phyloP scores from a whole-genome alignment of 352 stramenopile genomes.

The Globisporangium takayamanum region DNA sequence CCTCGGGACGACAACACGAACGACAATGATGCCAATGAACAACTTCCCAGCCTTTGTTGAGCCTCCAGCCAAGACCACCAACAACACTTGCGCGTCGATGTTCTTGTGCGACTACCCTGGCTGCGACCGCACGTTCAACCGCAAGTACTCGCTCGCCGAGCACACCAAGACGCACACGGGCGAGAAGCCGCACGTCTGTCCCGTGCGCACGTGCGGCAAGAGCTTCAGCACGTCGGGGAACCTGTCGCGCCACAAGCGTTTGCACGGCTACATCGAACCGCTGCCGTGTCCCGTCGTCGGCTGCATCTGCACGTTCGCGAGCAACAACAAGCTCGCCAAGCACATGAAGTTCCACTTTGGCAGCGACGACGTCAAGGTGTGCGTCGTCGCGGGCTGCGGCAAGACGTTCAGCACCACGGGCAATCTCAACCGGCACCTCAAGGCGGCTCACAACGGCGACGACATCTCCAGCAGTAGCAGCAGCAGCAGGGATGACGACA shows the following conservation, averaged over 20 bases:
- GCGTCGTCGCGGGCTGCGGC: conserved; percentile 24
- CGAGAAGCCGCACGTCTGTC: conserved; percentile 44
- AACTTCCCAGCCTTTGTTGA: no score
- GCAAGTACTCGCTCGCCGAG: conserved; percentile 26
- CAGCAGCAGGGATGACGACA: conserved; percentile 5
- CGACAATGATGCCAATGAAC: no score
- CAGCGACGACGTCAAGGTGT: conserved; percentile 31
- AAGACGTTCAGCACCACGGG: conserved; percentile 48
- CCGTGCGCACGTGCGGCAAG: conserved; percentile 19
- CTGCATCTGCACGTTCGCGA: conserved; percentile 34
- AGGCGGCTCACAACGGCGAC: background rate
- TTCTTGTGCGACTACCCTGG: no score
- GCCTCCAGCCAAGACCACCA: no score
- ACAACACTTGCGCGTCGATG: no score
- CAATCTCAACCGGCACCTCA: conserved; percentile 40
- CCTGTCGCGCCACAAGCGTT: conserved; percentile 40
- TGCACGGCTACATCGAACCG: conserved; percentile 38
- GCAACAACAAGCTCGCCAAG: conserved; percentile 36
- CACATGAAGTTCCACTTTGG: conserved; percentile 48
- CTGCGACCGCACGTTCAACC: conserved; percentile 11
- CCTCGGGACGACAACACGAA: no score
- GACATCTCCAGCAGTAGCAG: conserved; percentile 12
- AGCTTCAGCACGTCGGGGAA: conserved; percentile 47
- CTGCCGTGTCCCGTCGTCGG: conserved; percentile 26
- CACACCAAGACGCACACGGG: conserved; percentile 41